Evolutionary conservation across 129 eudicot species (phyloP).

Genomic region (Flaveria brownii): DNA sequence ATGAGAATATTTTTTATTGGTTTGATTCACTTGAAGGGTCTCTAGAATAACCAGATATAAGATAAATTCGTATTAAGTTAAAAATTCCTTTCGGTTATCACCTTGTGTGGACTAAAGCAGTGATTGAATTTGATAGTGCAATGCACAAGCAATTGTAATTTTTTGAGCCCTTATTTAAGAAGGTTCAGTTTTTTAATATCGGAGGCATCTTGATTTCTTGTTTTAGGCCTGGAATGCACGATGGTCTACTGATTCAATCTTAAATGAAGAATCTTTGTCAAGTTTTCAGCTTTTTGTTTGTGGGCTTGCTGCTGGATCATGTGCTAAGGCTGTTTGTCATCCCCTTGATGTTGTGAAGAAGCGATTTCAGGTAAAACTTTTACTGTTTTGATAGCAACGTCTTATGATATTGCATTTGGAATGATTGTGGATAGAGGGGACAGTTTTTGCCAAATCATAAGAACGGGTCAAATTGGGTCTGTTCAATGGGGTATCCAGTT

Average conservation of each 20-base stretch:
- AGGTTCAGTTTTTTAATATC: background rate
- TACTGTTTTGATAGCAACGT: background rate
- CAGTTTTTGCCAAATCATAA: background rate
- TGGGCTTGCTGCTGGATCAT: constrained; percentile 87
- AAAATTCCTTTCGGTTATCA: background rate
- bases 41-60: background rate
- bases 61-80: background rate
- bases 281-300: constrained; percentile 88
- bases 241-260: constrained; percentile 28
- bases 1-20: background rate
- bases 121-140: background rate
- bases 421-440: background rate
- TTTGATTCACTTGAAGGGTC: background rate
- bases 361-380: constrained; percentile 80
- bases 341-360: constrained; percentile 97
- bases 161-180: background rate
- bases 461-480: background rate
- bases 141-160: background rate
- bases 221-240: constrained; percentile 63
- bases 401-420: background rate
- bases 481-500: background rate
- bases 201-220: background rate
- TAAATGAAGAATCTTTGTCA: constrained; percentile 47
- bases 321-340: constrained; percentile 90
- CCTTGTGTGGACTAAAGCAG: background rate